Conservation (phyloP, 2,329 filamentous ascomycete genomes). For the Fusarium sp. region DNA sequence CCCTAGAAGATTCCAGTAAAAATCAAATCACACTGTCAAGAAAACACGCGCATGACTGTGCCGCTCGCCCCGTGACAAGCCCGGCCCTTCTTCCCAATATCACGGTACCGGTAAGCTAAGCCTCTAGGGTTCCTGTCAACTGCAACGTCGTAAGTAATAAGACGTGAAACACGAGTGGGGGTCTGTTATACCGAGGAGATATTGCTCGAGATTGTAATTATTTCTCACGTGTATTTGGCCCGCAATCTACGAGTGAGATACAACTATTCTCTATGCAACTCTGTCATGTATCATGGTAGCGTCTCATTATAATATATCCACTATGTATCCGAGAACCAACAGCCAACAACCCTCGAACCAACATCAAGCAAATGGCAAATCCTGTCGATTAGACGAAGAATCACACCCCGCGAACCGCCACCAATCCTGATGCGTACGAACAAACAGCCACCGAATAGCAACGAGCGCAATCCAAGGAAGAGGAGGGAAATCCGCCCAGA, state of each 20-base stretch:
- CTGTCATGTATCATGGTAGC: background rate
- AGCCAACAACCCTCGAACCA: background rate
- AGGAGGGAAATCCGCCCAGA: slow-evolving; percentile 43
- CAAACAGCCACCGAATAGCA: slow-evolving; percentile 49
- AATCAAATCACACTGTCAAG: background rate
- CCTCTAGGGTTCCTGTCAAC: background rate
- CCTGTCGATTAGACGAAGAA: slow-evolving; percentile 43
- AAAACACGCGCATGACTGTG: background rate
- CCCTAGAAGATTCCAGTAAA: slow-evolving; percentile 3
- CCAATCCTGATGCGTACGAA: slow-evolving; percentile 50
- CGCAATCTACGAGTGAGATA: background rate
- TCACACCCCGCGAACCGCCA: slow-evolving; percentile 51
- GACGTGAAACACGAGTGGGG: background rate
- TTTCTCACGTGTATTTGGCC: background rate
- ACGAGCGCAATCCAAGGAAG: slow-evolving; percentile 43
- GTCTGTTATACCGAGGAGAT: background rate
- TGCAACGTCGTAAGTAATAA: background rate
- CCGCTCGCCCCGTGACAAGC: background rate
- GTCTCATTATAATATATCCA: background rate
- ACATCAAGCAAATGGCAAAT: slow-evolving; percentile 49
- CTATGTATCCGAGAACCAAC: background rate
- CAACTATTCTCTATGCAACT: background rate
- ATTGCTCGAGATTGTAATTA: background rate
- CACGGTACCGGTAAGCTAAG: background rate
- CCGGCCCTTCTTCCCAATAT: background rate